Conservation (phyloP, 2,329 filamentous ascomycete genomes). For the Aureobasidium leucospermi region DNA sequence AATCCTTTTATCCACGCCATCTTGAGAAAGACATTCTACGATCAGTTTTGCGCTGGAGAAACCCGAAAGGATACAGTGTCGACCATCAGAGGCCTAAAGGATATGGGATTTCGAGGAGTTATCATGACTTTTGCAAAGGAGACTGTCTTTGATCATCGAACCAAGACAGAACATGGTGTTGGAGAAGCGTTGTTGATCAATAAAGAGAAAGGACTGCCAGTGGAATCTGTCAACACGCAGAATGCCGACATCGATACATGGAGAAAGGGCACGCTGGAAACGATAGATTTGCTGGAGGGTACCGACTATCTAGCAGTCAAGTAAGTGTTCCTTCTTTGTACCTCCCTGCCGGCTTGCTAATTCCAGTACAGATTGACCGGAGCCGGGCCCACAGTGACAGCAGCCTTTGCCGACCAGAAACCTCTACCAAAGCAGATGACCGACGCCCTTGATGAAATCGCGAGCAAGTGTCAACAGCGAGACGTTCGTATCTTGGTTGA, state of each 20-base stretch:
- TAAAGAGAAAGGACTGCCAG: not conserved
- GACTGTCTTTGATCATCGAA: slow-evolving; percentile 15
- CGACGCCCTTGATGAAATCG: slow-evolving; percentile 31
- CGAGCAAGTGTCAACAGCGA: slow-evolving; percentile 27
- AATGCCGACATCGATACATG: slow-evolving; percentile 36
- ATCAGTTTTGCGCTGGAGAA: slow-evolving; percentile 51
- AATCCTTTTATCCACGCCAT: slow-evolving; percentile 40
- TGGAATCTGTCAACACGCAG: slow-evolving; percentile 8
- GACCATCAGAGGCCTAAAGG: not conserved
- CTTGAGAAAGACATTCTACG: slow-evolving; percentile 43
- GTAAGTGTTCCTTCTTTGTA: slow-evolving; percentile 23
- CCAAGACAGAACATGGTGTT: slow-evolving; percentile 22
- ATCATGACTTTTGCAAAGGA: slow-evolving; percentile 49
- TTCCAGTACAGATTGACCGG: slow-evolving; percentile 32
- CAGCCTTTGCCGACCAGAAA: slow-evolving; percentile 29
- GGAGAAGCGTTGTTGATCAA: not conserved
- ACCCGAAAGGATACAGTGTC: slow-evolving; percentile 43
- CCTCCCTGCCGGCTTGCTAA: slow-evolving; percentile 20
- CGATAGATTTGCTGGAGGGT: slow-evolving; percentile 44
- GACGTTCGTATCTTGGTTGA: slow-evolving; percentile 44
- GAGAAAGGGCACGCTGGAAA: slow-evolving; percentile 47
- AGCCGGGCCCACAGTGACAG: slow-evolving; percentile 38
- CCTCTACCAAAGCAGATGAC: slow-evolving; percentile 20
- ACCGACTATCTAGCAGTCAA: slow-evolving; percentile 48
- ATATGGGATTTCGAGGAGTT: slow-evolving; percentile 44